Conservation (phyloP, 805 yeast genomes). For the Metschnikowia similis region DNA sequence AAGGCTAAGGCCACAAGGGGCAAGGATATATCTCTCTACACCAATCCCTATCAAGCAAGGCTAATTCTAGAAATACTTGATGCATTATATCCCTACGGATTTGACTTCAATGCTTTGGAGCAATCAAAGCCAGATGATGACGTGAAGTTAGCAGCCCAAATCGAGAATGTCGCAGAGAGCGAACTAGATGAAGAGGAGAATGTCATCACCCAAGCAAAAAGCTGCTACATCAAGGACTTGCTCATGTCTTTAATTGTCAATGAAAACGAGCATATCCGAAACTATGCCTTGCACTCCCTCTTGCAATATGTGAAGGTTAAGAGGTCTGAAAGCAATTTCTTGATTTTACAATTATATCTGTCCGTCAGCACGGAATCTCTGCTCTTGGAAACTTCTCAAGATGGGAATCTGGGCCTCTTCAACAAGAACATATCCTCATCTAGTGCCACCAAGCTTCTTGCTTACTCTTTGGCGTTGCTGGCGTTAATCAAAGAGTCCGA, state of each 20-base stretch:
- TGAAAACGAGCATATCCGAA: conserved; percentile 31
- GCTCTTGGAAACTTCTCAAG: conserved; percentile 4
- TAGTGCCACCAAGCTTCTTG: conserved; percentile 22
- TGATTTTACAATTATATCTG: conserved; percentile 30
- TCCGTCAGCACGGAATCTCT: conserved; percentile 26
- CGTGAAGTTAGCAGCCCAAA: not conserved
- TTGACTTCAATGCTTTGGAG: conserved; percentile 27
- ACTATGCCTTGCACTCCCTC: conserved; percentile 31
- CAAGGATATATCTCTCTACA: conserved; percentile 24
- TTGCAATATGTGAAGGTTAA: conserved; percentile 27
- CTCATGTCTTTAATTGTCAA: conserved; percentile 31
- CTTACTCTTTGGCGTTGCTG: conserved; percentile 34
- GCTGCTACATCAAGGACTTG: conserved; percentile 26
- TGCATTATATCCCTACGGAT: conserved; percentile 32
- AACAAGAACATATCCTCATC: conserved; percentile 20
- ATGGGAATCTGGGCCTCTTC: conserved; percentile 1
- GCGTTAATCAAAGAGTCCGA: conserved; percentile 35
- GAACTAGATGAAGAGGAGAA: conserved; percentile 21
- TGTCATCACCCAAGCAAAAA: conserved; percentile 15
- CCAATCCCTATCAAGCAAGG: conserved; percentile 32
- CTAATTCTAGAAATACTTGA: conserved; percentile 29
- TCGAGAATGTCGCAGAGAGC: conserved; percentile 6
- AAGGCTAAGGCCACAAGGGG: conserved; percentile 17
- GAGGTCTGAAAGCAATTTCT: conserved; percentile 32
- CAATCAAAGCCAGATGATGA: conserved; percentile 8